Conservation (phyloP, 2,329 filamentous ascomycete species). For the Exserohilum rostratum region DNA sequence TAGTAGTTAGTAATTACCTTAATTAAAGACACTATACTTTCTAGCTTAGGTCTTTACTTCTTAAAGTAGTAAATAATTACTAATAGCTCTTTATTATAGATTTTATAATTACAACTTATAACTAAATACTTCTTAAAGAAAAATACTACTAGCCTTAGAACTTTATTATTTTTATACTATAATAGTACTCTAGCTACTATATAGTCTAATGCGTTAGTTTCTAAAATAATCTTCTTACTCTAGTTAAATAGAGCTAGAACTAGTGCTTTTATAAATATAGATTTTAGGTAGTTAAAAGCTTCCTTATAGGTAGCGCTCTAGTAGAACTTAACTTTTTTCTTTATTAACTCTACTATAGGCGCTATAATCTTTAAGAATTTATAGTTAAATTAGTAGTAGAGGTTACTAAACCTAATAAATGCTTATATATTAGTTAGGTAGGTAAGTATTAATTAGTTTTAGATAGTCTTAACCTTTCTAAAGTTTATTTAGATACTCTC, state of each 20-base stretch:
- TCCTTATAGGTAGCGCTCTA: neutral
- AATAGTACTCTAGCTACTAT: conserved; percentile 12
- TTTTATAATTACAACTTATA: conserved; percentile 42
- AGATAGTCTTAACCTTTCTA: neutral
- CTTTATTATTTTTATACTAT: conserved; percentile 5
- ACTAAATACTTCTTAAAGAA: conserved; percentile 28
- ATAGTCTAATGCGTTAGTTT: conserved; percentile 5
- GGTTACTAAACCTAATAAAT: neutral
- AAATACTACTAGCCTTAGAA: conserved; percentile 25
- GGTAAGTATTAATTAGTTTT: neutral
- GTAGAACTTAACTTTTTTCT: neutral
- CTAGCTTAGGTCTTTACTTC: conserved; percentile 23
- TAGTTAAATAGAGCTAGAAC: neutral
- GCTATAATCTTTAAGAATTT: neutral
- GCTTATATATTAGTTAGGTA: neutral
- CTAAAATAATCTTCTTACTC: neutral
- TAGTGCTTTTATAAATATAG: neutral
- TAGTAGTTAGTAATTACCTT: conserved; percentile 38
- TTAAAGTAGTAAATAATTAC: conserved; percentile 39
- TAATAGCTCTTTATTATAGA: conserved; percentile 47
- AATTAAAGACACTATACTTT: conserved; percentile 18
- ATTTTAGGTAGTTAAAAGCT: neutral
- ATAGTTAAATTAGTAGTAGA: neutral
- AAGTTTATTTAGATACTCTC: neutral
- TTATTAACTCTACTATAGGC: neutral